Evolutionary conservation across 176 grass and related monocot species (phyloP), one percentile per base, ranked within the genome.

Genomic region (Bonia amplexicaulis): DNA sequence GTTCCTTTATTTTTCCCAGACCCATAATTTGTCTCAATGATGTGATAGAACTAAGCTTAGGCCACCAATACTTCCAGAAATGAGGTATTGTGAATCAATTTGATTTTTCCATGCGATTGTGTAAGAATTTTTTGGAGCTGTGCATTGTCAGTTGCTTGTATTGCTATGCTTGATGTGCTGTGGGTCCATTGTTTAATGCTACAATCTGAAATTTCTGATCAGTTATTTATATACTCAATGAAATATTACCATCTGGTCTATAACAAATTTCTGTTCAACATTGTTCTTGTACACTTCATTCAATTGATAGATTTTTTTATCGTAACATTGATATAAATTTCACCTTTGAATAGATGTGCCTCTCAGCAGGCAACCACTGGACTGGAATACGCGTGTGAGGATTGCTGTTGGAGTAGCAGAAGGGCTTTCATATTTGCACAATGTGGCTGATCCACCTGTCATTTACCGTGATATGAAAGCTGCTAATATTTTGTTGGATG

Each of bases 391-490:
- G 9, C 84, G 93, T n/a, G 85, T 98, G 67, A 98, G 86, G 78
- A 95, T 95, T 77, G 95, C 92, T 27, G 75, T 93, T 78, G 95
- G 93, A 53, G 92, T 89, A 62, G 95, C 92, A 33, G 90, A 95
- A 85, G 95, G 95, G 44, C 89, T 98, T 54, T 85, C 85, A 4
- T 95, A 98, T 80, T 84, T 98, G 72, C 95, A 98, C 68, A 89
- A 98, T 73, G 91, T 93, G n/a, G 93, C 89, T 37, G 90, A 95
- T 23, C 95, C 95, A 25, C 95, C 95, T 4, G 90, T 98, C 25
- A 98, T 98, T 71, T 98, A 95, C 76, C 87, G 95, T 27, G 95
- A 98, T 42, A 95, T 98, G 93, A 98, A 98, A 65, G 91, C 89
- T 53, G 93, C 93, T 20, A 95, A 98, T 42, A 91, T 98, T 87